Evolutionary conservation across 306 rosid species (phyloP).

Genomic region (Ceratonia siliqua): DNA sequence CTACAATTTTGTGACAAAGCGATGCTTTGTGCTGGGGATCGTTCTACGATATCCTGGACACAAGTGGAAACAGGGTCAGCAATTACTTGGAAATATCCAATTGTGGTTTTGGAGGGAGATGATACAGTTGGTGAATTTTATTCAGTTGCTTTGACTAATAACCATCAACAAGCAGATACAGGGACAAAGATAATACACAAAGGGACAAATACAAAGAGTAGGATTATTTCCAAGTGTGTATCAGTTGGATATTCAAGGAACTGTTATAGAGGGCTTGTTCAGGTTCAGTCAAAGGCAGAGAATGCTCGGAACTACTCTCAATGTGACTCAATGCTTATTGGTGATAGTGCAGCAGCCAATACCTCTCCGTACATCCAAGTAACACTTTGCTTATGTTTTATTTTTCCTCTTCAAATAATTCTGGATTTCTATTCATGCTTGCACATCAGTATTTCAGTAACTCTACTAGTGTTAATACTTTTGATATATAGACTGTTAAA

Average conservation of each 20-base stretch:
- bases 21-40: conserved; percentile 81
- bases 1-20: conserved; percentile 82
- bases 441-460: too few relatives aligned
- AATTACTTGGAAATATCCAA: conserved; percentile 93
- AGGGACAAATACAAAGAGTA: conserved; percentile 85
- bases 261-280: conserved; percentile 91
- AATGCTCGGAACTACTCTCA: conserved; percentile 87
- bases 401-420: background rate
- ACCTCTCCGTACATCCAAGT: conserved; percentile 94
- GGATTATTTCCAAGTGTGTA: conserved; percentile 92
- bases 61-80: conserved; percentile 96
- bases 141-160: conserved; percentile 90
- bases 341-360: conserved; percentile 88
- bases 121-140: conserved; percentile 87
- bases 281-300: conserved; percentile 82
- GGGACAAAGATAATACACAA: conserved; percentile 97
- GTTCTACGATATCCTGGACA: conserved; percentile 88
- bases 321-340: conserved; percentile 96
- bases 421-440: background rate
- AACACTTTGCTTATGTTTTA: conserved; percentile 15
- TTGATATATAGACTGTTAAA: background rate
- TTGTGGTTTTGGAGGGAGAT: conserved; percentile 94
- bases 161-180: conserved; percentile 87
- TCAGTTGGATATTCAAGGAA: conserved; percentile 86
- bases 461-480: background rate